A percentile compares a stretch with the other conserved stretches of the same genome.
Evolutionary conservation across 306 rosid species (phyloP).

Genomic region (Acmispon strigosus): DNA sequence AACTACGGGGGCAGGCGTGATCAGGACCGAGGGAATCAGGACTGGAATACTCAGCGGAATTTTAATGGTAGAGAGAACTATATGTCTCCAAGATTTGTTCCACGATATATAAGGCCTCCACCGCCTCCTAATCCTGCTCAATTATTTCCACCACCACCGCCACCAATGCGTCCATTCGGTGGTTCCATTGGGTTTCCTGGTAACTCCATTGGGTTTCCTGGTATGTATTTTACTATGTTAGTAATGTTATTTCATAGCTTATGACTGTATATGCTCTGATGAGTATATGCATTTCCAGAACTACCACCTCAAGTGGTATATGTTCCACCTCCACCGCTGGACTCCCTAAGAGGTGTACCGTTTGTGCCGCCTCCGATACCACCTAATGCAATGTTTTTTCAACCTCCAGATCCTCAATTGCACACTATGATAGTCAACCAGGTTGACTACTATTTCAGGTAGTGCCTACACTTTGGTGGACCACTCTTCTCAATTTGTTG

Average conservation of each 20-base stretch:
- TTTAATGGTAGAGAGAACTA: constrained; percentile 54
- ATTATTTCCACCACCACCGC: constrained; percentile 38
- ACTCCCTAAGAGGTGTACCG: constrained; percentile 47
- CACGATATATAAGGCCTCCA: constrained; percentile 43
- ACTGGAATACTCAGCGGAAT: constrained; percentile 58
- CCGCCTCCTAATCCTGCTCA: constrained; percentile 41
- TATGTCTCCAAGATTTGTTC: constrained; percentile 47
- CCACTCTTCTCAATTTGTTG: not conserved
- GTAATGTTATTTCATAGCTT: not conserved
- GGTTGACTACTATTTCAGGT: constrained; percentile 94
- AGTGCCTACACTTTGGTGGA: constrained; percentile 2
- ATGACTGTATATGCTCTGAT: constrained; percentile 17
- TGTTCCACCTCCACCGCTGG: constrained; percentile 38
- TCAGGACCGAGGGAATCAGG: constrained; percentile 73
- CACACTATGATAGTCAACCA: constrained; percentile 60
- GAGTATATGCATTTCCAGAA: constrained; percentile 37
- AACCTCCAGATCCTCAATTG: constrained; percentile 47
- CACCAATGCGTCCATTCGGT: constrained; percentile 39
- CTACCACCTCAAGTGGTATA: constrained; percentile 48
- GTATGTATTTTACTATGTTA: constrained; percentile 27
- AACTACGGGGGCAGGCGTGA: constrained; percentile 59
- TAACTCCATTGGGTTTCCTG: constrained; percentile 50
- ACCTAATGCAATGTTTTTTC: constrained; percentile 34
- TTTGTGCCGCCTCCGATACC: constrained; percentile 41
- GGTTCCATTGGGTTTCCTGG: constrained; percentile 55